Percentiles rank a stretch among this genome's conserved stretches.
Conservation (phyloP, 2,329 filamentous ascomycete species). For the Fusarium chlamydosporum region DNA sequence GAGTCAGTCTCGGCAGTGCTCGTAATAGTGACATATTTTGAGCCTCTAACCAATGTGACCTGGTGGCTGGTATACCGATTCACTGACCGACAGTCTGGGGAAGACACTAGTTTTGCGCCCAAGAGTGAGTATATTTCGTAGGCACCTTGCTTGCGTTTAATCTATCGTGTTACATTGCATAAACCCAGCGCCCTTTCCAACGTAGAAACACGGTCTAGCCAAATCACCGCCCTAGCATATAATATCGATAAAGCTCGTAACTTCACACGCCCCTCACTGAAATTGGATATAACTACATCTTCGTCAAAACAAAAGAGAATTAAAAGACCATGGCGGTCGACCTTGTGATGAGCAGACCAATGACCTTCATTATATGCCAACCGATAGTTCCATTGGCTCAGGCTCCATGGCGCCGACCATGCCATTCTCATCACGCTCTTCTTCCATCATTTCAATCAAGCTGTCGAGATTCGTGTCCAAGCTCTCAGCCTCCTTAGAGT, state of each 20-base stretch:
- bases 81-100: slow-evolving; percentile 10
- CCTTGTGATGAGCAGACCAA: slow-evolving; percentile 23
- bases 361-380: slow-evolving; percentile 44
- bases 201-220: slow-evolving; percentile 9
- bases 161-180: slow-evolving; percentile 23
- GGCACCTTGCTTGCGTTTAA: slow-evolving; percentile 32
- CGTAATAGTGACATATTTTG: slow-evolving; percentile 5
- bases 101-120: slow-evolving; percentile 12
- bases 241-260: slow-evolving; percentile 20
- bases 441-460: slow-evolving; percentile 74
- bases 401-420: slow-evolving; percentile 52
- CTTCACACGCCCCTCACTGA: slow-evolving; percentile 26
- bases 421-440: slow-evolving; percentile 66
- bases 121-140: slow-evolving; percentile 32
- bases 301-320: slow-evolving; percentile 25
- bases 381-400: slow-evolving; percentile 53
- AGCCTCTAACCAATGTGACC: slow-evolving; percentile 1
- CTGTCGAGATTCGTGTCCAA: slow-evolving; percentile 75
- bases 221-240: slow-evolving; percentile 17
- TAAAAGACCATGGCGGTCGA: slow-evolving; percentile 1
- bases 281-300: slow-evolving; percentile 38
- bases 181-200: slow-evolving; percentile 27
- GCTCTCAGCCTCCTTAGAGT: slow-evolving; percentile 75
- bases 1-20: slow-evolving; percentile 24
- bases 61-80: slow-evolving; percentile 10